phyloP scores from a whole-genome alignment of 371 early-diverging fungal species.

The Capillidium heterosporum region DNA sequence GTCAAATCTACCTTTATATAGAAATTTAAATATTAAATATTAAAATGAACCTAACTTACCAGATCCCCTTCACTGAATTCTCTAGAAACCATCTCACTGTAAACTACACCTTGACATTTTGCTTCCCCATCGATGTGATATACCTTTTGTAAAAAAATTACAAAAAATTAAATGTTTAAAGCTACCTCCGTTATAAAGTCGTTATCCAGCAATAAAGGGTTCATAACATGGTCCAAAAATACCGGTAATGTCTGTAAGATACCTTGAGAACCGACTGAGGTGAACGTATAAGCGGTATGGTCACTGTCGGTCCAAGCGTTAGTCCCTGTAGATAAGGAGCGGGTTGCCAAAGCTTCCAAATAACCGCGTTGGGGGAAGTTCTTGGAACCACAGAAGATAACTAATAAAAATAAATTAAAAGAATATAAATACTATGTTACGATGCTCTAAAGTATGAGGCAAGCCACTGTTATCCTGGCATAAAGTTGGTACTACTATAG shows the following conservation, averaged over 20 bases:
- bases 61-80: conserved; percentile 46
- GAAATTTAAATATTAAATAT: neutral
- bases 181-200: conserved; percentile 45
- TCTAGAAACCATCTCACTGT: conserved; percentile 55
- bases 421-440: conserved; percentile 7
- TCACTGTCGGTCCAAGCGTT: conserved; percentile 44
- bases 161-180: neutral
- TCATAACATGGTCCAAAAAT: conserved; percentile 54
- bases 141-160: conserved; percentile 9
- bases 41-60: conserved; percentile 4
- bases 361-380: conserved; percentile 41
- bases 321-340: conserved; percentile 49
- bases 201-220: conserved; percentile 39
- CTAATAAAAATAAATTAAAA: conserved; percentile 8
- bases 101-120: conserved; percentile 59
- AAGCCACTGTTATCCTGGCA: conserved; percentile 36
- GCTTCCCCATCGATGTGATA: conserved; percentile 44
- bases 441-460: conserved; percentile 61
- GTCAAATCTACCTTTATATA: conserved; percentile 13
- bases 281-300: conserved; percentile 51
- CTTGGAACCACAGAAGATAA: conserved; percentile 54
- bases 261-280: conserved; percentile 36
- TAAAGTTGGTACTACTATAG: conserved; percentile 51
- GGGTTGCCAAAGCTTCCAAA: conserved; percentile 45
- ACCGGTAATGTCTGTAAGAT: conserved; percentile 33